phyloP scores from a whole-genome alignment of 768 basidiomycete genomes.

The Thelephora aurantiotincta region DNA sequence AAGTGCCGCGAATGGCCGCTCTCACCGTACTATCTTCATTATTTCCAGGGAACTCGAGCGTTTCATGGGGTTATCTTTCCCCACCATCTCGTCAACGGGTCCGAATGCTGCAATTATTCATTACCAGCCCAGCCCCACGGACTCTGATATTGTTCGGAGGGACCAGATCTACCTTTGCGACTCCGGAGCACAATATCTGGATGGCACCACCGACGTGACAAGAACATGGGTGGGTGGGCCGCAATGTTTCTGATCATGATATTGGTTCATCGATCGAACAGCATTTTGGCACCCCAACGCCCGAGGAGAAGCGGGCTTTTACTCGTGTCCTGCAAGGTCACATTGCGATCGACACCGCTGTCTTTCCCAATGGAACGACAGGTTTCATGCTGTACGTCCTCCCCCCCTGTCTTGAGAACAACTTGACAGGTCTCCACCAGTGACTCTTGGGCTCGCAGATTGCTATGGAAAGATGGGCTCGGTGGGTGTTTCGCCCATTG shows the following conservation, averaged over 20 bases:
- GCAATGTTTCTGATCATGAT: neutral
- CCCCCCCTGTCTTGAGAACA: neutral
- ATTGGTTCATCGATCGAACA: conserved; percentile 16
- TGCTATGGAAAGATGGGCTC: conserved; percentile 79
- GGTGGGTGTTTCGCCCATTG: conserved; percentile 29
- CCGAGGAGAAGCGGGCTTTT: conserved; percentile 75
- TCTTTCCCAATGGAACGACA: conserved; percentile 74
- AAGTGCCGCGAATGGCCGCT: conserved; percentile 16
- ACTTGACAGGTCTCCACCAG: conserved; percentile 20
- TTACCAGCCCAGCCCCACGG: conserved; percentile 65
- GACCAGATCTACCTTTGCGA: conserved; percentile 78
- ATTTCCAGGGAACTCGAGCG: conserved; percentile 48
- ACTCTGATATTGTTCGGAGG: conserved; percentile 61
- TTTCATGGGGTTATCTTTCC: conserved; percentile 83
- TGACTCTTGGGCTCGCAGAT: conserved; percentile 66
- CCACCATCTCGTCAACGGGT: conserved; percentile 86
- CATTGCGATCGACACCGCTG: conserved; percentile 72
- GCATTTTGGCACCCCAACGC: conserved; percentile 82
- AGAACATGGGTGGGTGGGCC: conserved; percentile 58
- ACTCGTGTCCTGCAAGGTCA: conserved; percentile 88
- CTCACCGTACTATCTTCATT: neutral
- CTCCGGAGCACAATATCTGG: conserved; percentile 79
- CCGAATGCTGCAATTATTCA: conserved; percentile 96
- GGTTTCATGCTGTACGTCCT: conserved; percentile 40
- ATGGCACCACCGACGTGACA: conserved; percentile 94